Conservation (phyloP, 768 basidiomycete genomes). For the Amanita phalloides region DNA sequence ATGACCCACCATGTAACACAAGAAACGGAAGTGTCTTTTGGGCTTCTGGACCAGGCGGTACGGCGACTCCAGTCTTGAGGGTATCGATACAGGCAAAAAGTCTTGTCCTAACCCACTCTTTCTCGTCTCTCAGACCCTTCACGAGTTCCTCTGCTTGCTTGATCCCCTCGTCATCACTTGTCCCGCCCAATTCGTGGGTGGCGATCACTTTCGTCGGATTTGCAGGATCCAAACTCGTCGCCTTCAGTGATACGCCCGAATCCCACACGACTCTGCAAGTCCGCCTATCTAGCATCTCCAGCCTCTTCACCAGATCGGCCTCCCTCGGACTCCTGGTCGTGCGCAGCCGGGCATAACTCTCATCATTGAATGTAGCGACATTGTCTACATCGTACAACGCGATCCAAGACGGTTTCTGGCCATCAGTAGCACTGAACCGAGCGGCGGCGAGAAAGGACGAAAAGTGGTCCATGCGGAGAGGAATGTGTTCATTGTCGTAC, state of each 20-base stretch:
- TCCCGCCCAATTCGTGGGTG: constrained; percentile 19
- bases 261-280: constrained; percentile 24
- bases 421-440: constrained; percentile 28
- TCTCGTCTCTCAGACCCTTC: constrained; percentile 10
- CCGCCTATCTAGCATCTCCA: constrained; percentile 34
- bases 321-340: constrained; percentile 34
- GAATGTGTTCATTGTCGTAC: constrained; percentile 49
- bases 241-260: constrained; percentile 21
- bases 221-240: constrained; percentile 19
- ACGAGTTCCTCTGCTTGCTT: constrained; percentile 16
- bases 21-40: constrained; percentile 26
- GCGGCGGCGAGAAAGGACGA: constrained; percentile 37
- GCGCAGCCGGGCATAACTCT: constrained; percentile 32
- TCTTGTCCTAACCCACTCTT: constrained; percentile 30
- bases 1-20: constrained; percentile 27
- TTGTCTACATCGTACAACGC: constrained; percentile 41
- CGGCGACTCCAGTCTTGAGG: constrained; percentile 22
- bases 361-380: constrained; percentile 26
- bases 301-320: constrained; percentile 25
- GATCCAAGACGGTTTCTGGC: constrained; percentile 28
- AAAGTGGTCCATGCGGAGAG: constrained; percentile 34
- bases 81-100: constrained; percentile 29
- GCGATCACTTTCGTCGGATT: constrained; percentile 21
- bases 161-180: constrained; percentile 8
- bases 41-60: constrained; percentile 15